phyloP scores from a whole-genome alignment of 75 land plant species.

The Adiantum capillusveneris region DNA sequence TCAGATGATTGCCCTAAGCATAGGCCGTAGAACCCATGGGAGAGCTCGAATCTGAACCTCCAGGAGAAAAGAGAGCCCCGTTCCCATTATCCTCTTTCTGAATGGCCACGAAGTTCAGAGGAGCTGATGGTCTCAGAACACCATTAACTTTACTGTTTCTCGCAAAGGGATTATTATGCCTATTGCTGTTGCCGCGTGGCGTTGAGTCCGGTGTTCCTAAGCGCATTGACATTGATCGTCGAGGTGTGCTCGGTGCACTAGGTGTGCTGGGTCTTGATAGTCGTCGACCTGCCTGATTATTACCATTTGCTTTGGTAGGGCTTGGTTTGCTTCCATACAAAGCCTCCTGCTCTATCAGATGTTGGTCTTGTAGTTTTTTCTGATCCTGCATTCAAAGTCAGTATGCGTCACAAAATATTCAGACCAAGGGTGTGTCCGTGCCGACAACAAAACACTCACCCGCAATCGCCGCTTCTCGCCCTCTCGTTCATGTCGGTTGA shows the following conservation, averaged over 20 bases:
- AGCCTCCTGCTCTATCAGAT: slow-evolving; percentile 63
- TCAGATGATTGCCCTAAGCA: not conserved
- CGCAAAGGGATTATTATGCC: slow-evolving; percentile 9
- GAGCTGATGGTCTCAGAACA: slow-evolving; percentile 40
- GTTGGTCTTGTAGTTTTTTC: slow-evolving; percentile 65
- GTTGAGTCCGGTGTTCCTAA: slow-evolving; percentile 3
- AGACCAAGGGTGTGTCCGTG: too few relatives aligned
- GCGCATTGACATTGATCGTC: not conserved
- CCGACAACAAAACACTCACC: too few relatives aligned
- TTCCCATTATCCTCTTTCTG: slow-evolving; percentile 58
- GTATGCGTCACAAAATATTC: too few relatives aligned
- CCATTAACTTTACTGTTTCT: slow-evolving; percentile 4
- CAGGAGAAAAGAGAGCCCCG: slow-evolving; percentile 38
- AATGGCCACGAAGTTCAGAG: slow-evolving; percentile 65
- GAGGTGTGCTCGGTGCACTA: not conserved
- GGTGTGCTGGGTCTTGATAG: slow-evolving; percentile 1
- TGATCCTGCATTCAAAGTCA: slow-evolving; percentile 64
- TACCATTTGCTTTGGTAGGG: slow-evolving; percentile 29
- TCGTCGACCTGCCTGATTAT: not conserved
- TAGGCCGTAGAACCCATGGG: slow-evolving; percentile 20
- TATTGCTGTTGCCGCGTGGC: slow-evolving; percentile 5
- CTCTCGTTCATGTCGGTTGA: slow-evolving; percentile 88
- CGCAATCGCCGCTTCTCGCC: slow-evolving; percentile 83
- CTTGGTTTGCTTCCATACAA: slow-evolving; percentile 74
- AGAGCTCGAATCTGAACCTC: slow-evolving; percentile 61